Evolutionary conservation across 2,329 filamentous ascomycete species (phyloP), one percentile per base, ranked within the genome.

Genomic region (Fusarium goolgardi): DNA sequence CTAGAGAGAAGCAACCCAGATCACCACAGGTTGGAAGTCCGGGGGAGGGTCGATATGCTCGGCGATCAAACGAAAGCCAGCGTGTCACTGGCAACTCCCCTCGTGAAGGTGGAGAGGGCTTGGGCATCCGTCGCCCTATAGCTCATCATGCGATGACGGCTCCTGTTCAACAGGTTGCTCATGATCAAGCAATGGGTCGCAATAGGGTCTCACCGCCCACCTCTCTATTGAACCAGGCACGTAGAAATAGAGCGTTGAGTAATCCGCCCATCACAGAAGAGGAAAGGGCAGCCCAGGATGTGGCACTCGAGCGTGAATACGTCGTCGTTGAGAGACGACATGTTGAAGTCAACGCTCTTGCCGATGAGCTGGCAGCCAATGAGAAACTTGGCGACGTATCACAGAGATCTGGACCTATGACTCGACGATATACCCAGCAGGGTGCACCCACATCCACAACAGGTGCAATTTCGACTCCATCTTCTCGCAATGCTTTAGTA

Each of bases 271-370:
- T 78, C n/a, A 83, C 85, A 58, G 90, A 91, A 67, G 88, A 89
- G 61, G 90, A 91, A 73, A 87, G 83, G 75, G 91, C 90, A 5
- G 93, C 92, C 4, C 92, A 97, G 73, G 95, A 98, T 68, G 89
- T 96, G 49, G 92, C 92, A 2, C 91, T 97, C 72, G 94, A 97
- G 76, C 89, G 95, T 69, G 96, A 98, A 70, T 99, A 98, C 73
- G 95, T 99, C 21, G 85, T 98, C 27, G 93, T 99, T 15, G 96
- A 99, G 81, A 97, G 97, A 82, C 90, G 91, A 69, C 91, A 94
- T 21, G 94, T 99, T 13, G 95, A 98, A 78, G 95, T 99, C 51
- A 98, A 99, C 77, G 96, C 96, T 4, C 91, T 99, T 74, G 96
- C 96, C 23, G 96, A 99, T 78, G 95, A 98, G 79, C 83, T 99